Evolutionary conservation across 139 green algal genomes (phyloP), one percentile per base, ranked within the genome.

Genomic region (Ostreobium quekettii): DNA sequence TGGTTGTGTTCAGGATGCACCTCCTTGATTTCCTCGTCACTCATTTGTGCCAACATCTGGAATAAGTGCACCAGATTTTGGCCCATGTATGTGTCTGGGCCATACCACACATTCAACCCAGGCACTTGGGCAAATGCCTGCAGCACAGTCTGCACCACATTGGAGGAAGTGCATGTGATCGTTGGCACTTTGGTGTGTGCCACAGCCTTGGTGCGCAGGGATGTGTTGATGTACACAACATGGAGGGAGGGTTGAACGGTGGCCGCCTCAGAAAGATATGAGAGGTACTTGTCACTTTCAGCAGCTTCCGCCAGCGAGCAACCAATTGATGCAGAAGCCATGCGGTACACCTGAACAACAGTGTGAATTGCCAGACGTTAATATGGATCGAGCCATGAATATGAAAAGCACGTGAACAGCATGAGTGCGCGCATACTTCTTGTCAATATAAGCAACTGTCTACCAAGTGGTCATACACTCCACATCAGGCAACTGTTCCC

Each of bases 141-240:
- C 60, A 99, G 83, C 26, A 98, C 79, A 0, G 93, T 98, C 73
- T 95, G 88, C 67, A 99, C 91, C 3, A 99, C 94, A 77, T 99
- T 99, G 70, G 83, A 93, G 32, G 91, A 97, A 42, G 94, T 98
- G 79, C 94, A 99, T 7, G 93, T 97, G 82, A 99, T 98, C 72
- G 94, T 99, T 49, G 94, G 93, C 60, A 98, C 87, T 0, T 79
- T 35, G 26, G 67, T 61, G 62, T 99, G 74, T 3, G 88, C 87
- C 7, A 70, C 64, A 2, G 93, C 93, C 85, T 87, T 98, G 62
- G 93, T 98, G 59, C 83, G 81, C 36, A 99, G 78, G 36, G 80
- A 90, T 11, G 93, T 99, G 82, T 99, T 99, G 84, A 99, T 99
- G 86, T 99, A 99, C 19, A 98, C 84, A 28, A 97, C 90, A 70